phyloP scores from a whole-genome alignment of 2,329 filamentous ascomycete genomes.

The Thielaviopsis euricoi region DNA sequence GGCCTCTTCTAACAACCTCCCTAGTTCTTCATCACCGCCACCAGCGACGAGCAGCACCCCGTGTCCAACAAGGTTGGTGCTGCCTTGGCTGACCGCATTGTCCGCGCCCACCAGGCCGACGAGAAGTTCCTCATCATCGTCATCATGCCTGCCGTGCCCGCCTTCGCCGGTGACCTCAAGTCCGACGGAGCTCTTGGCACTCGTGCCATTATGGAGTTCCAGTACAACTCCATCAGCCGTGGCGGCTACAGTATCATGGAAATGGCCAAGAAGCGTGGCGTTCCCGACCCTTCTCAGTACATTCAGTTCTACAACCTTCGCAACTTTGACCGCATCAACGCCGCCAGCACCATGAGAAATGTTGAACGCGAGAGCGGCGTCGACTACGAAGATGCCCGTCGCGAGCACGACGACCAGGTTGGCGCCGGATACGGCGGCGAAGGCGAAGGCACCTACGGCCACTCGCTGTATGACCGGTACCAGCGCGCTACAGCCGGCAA shows the following conservation, averaged over 20 bases:
- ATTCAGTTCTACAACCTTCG: conserved; percentile 75
- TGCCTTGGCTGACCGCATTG: conserved; percentile 61
- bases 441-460: conserved; percentile 20
- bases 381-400: conserved; percentile 47
- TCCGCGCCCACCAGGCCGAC: conserved; percentile 48
- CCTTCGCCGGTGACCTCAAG: conserved; percentile 66
- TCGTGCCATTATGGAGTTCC: conserved; percentile 76
- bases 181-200: conserved; percentile 58
- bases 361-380: conserved; percentile 49
- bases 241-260: conserved; percentile 67
- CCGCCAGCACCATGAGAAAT: conserved; percentile 40
- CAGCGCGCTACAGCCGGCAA: conserved; percentile 40
- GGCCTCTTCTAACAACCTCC: conserved; percentile 5
- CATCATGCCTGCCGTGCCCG: conserved; percentile 64
- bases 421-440: conserved; percentile 27
- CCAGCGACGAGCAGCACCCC: conserved; percentile 49
- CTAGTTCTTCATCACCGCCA: conserved; percentile 77
- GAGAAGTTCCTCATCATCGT: conserved; percentile 61
- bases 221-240: conserved; percentile 65
- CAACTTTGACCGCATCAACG: conserved; percentile 72
- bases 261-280: conserved; percentile 47
- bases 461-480: conserved; percentile 47
- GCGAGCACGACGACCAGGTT: conserved; percentile 43
- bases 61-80: conserved; percentile 64
- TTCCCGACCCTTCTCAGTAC: conserved; percentile 52